Conservation (phyloP, 371 early-diverging fungal genomes). For the Lichtheimia ornata region DNA sequence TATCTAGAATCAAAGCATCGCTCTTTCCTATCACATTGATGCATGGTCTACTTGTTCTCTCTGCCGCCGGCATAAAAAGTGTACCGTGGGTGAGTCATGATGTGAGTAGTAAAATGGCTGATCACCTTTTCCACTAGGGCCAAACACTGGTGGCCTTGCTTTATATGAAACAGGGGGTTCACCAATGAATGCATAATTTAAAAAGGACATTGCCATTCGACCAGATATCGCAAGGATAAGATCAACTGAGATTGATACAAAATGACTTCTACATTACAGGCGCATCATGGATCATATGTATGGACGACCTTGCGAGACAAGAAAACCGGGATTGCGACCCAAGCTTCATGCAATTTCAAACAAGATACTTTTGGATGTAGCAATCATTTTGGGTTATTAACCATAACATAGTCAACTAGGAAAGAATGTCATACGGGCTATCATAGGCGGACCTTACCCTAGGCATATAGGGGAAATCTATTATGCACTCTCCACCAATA, state of each 20-base stretch:
- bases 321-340: no score
- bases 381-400: no score
- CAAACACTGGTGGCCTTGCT: constrained; percentile 79
- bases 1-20: neutral
- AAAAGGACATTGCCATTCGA: constrained; percentile 94
- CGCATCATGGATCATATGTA: no score
- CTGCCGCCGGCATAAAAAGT: neutral
- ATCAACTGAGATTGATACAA: constrained; percentile 88
- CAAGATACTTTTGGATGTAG: no score
- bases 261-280: constrained; percentile 90
- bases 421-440: no score
- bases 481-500: no score
- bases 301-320: no score
- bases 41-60: no score
- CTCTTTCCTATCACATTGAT: neutral
- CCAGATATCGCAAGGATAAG: constrained; percentile 97
- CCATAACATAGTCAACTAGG: no score
- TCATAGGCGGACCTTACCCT: no score
- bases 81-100: constrained; percentile 32
- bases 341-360: no score
- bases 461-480: no score
- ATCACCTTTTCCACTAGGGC: constrained; percentile 76
- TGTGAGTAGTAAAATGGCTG: constrained; percentile 49
- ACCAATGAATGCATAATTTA: constrained; percentile 93
- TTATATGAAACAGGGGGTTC: constrained; percentile 93